Conservation (phyloP, 1,139 yeast genomes). For the Nakaseomyces nivariensis region DNA sequence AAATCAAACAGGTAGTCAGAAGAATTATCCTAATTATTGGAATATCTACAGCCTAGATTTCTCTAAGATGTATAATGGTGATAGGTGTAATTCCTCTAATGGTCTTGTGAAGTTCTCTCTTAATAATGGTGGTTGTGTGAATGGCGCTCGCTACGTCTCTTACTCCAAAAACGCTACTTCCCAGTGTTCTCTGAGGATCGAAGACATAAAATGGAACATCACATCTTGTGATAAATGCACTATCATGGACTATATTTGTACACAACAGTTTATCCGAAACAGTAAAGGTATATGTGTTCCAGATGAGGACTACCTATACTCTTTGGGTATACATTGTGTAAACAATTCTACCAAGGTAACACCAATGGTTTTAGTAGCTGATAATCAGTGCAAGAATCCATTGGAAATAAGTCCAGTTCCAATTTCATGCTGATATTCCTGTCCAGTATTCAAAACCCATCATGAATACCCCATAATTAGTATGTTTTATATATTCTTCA, state of each 20-base stretch:
- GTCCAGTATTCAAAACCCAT: too few relatives aligned
- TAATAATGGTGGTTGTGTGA: slow-evolving; percentile 52
- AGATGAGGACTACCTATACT: slow-evolving; percentile 28
- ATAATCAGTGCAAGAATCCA: slow-evolving; percentile 37
- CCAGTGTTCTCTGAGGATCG: slow-evolving; percentile 54
- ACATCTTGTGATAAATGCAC: slow-evolving; percentile 55
- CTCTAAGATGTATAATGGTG: slow-evolving; percentile 6
- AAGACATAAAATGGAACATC: slow-evolving; percentile 48
- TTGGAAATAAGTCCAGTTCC: slow-evolving; percentile 14
- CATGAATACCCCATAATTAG: too few relatives aligned
- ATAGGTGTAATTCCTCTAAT: slow-evolving; percentile 36
- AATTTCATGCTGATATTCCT: slow-evolving; percentile 25
- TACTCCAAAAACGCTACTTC: slow-evolving; percentile 59
- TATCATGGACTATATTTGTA: slow-evolving; percentile 63
- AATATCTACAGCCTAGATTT: neutral
- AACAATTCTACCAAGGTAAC: slow-evolving; percentile 13
- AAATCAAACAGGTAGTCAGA: too few relatives aligned
- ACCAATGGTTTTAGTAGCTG: slow-evolving; percentile 35
- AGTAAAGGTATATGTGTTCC: slow-evolving; percentile 48
- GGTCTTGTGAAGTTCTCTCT: slow-evolving; percentile 62
- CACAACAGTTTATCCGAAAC: slow-evolving; percentile 41
- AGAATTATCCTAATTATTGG: neutral
- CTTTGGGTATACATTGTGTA: slow-evolving; percentile 14
- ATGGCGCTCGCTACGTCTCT: slow-evolving; percentile 64
- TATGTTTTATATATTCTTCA: too few relatives aligned